Evolutionary conservation across 768 basidiomycete genomes (phyloP), one percentile per base, ranked within the genome.

Genomic region (Russula lepida): DNA sequence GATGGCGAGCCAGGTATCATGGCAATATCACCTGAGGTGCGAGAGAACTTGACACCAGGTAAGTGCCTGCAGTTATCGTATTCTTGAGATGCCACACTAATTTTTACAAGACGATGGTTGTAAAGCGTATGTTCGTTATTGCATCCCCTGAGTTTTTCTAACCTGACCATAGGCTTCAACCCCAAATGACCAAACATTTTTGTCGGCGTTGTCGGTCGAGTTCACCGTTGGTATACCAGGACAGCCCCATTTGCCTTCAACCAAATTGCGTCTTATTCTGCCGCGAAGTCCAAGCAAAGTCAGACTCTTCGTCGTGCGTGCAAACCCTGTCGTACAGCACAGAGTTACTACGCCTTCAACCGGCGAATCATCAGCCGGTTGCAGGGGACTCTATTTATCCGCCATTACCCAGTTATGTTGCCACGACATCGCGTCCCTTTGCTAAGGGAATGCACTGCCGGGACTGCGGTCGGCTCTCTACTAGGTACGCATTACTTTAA

Each of bases 371-470:
- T 23, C 32, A 43, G 8, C 56, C 56, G 2, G 47, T 49, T 9
- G 49, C 53, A 73, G 72, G 49, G 72, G 76, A 55, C 66, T 85
- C 23, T 67, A 61, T 30, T 80, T 81, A 4, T 53, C 67, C 58
- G 7, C 44, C 59, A 27, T 21, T 76, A 12, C 77, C 73, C 6
- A 71, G 12, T 56, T 67, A 48, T 50, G 69, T 8, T 54, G 63
- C 13, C 41, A 78, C 77, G 11, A 87, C 84, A 4, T 75, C 76
- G 3, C 81, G 81, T 62, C 74, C 76, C 5, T 85, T 80, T 64
- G 82, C 78, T 17, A 80, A 81, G 66, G 89, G 89, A 1, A 84
- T 83, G 75, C 85, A 88, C 68, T 92, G 90, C 69, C 63, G 57
- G 19, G 60, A 69, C 8, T 92, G 90, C 67, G 89, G 90, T 30